Evolutionary conservation across 2,329 filamentous ascomycete genomes (phyloP).

Genomic region (Colletotrichum neosansevieriae): DNA sequence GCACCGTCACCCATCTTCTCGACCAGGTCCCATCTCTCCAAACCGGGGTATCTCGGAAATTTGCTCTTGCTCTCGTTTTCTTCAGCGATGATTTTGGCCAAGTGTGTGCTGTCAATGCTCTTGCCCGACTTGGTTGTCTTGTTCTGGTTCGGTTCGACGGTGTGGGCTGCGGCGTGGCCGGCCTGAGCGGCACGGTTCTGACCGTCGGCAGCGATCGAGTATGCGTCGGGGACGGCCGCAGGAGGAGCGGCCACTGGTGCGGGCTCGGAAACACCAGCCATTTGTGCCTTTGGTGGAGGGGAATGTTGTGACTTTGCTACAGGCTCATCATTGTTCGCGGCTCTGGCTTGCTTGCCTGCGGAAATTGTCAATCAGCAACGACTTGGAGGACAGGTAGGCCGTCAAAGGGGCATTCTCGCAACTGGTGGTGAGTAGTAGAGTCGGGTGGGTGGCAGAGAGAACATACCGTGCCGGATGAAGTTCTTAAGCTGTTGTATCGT

Average conservation of each 20-base stretch:
- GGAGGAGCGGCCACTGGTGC: slow-evolving; percentile 51
- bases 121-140: slow-evolving; percentile 46
- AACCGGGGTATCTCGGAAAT: slow-evolving; percentile 83
- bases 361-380: not conserved
- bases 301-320: slow-evolving; percentile 65
- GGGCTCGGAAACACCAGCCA: slow-evolving; percentile 66
- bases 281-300: slow-evolving; percentile 61
- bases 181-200: slow-evolving; percentile 78
- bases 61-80: slow-evolving; percentile 89
- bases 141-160: slow-evolving; percentile 72
- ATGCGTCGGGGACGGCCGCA: slow-evolving; percentile 66
- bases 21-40: slow-evolving; percentile 86
- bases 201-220: slow-evolving; percentile 69
- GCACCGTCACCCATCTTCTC: slow-evolving; percentile 99
- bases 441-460: not conserved
- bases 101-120: slow-evolving; percentile 71
- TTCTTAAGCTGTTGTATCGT: slow-evolving; percentile 97
- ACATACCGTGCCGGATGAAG: slow-evolving; percentile 89
- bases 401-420: not conserved
- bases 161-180: slow-evolving; percentile 72
- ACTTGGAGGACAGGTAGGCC: slow-evolving; percentile 16
- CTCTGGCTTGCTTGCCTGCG: slow-evolving; percentile 87
- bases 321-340: slow-evolving; percentile 66
- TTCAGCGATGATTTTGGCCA: slow-evolving; percentile 89
- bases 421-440: not conserved